Percentiles rank a stretch among this genome's conserved stretches.
phyloP scores from a whole-genome alignment of 768 basidiomycete species.

The Royoungia palumana region DNA sequence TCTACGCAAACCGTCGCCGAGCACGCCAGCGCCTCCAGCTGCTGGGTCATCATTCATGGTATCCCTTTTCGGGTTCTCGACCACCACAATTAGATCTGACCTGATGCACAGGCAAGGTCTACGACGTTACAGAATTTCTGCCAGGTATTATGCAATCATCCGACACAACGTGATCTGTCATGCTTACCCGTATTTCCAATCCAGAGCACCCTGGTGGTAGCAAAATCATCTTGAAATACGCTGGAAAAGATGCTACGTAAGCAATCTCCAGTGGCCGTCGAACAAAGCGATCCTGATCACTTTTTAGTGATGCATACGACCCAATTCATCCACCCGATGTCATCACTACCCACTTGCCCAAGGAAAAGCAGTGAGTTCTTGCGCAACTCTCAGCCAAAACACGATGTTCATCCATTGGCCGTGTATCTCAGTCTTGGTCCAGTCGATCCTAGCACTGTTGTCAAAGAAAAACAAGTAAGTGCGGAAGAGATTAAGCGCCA shows the following conservation, averaged over 20 bases:
- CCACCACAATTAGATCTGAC: conserved; percentile 50
- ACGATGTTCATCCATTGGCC: background rate
- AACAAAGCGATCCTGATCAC: background rate
- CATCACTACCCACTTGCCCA: conserved; percentile 70
- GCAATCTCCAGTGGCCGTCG: conserved; percentile 27
- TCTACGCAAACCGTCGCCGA: conserved; percentile 47
- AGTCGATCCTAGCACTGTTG: conserved; percentile 62
- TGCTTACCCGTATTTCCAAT: background rate
- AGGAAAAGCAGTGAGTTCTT: conserved; percentile 69
- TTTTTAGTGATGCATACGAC: conserved; percentile 63
- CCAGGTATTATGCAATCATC: conserved; percentile 48
- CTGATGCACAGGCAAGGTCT: conserved; percentile 71
- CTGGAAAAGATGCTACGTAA: conserved; percentile 82
- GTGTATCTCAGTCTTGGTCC: conserved; percentile 52
- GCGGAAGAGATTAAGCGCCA: conserved; percentile 68
- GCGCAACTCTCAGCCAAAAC: background rate
- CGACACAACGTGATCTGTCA: conserved; percentile 35
- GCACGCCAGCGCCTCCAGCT: conserved; percentile 54
- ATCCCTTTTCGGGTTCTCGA: conserved; percentile 17
- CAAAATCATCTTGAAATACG: conserved; percentile 80
- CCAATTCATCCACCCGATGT: conserved; percentile 83
- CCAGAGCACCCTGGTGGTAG: conserved; percentile 72
- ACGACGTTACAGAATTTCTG: conserved; percentile 75
- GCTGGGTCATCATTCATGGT: conserved; percentile 84
- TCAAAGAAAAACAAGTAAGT: conserved; percentile 59